Evolutionary conservation across 1,139 yeast species (phyloP).

Genomic region (Pichia sp.): DNA sequence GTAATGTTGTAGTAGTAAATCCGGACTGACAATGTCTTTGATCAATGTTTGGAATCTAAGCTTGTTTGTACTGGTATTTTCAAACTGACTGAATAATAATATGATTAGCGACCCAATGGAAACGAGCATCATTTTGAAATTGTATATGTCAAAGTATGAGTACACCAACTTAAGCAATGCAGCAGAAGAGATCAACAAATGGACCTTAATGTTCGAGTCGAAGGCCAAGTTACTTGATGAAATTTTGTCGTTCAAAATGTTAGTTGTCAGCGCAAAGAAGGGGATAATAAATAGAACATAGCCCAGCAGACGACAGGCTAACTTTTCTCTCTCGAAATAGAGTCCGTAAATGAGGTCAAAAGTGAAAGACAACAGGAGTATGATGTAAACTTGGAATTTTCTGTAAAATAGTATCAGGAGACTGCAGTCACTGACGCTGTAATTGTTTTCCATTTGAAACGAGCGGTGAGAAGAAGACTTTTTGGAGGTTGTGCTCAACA

Average conservation of each 20-base stretch:
- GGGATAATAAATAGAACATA: slow-evolving; percentile 22
- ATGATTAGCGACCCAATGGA: slow-evolving; percentile 28
- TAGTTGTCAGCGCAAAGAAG: slow-evolving; percentile 2
- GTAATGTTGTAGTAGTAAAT: slow-evolving; percentile 23
- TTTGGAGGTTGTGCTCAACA: slow-evolving; percentile 10
- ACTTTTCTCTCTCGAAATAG: background rate
- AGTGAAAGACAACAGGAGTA: slow-evolving; percentile 13
- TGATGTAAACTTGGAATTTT: slow-evolving; percentile 20
- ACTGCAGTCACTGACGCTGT: slow-evolving; percentile 13
- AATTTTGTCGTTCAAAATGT: background rate
- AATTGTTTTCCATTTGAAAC: slow-evolving; percentile 19
- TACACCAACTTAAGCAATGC: slow-evolving; percentile 14
- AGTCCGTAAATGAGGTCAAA: slow-evolving; percentile 1
- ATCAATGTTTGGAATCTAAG: slow-evolving; percentile 11
- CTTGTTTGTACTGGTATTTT: slow-evolving; percentile 15
- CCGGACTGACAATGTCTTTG: slow-evolving; percentile 22
- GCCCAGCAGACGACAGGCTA: slow-evolving; percentile 16
- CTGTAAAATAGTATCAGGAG: slow-evolving; percentile 12
- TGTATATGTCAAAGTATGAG: slow-evolving; percentile 19
- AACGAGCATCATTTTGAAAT: slow-evolving; percentile 28
- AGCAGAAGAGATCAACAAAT: slow-evolving; percentile 5
- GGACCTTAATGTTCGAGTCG: background rate
- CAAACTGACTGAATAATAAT: slow-evolving; percentile 28
- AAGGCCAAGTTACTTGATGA: background rate
- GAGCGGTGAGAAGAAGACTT: slow-evolving; percentile 18